A percentile compares a stretch with the other conserved stretches of the same genome.
These are phyloP conservation scores for Coemansia sp. DNA, from an alignment of 192 early-diverging fungal species.

Conservation along the genomic window DNA sequence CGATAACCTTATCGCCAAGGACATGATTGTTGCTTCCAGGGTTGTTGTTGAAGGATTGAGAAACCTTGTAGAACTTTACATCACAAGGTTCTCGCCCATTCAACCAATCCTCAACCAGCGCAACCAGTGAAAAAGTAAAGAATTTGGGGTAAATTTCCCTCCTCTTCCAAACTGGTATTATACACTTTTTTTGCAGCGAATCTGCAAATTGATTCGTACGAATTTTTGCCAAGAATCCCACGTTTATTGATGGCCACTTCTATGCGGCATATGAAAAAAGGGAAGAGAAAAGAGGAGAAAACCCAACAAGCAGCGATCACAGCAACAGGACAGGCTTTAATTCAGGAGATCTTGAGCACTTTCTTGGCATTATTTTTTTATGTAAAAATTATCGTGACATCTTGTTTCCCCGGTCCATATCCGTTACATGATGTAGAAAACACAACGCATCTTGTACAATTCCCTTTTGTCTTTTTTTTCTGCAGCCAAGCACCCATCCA, in stretches of 20 bases:
- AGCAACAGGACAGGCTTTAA: too few relatives aligned
- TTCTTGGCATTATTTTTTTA: not conserved
- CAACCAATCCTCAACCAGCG: slow-evolving; percentile 36
- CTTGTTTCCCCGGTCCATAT: not conserved
- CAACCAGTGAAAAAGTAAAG: slow-evolving; percentile 4
- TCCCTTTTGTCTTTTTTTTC: not conserved
- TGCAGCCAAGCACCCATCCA: not conserved
- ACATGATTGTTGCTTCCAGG: not conserved
- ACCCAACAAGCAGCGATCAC: too few relatives aligned
- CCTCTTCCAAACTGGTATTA: not conserved
- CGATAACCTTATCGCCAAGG: slow-evolving; percentile 57
- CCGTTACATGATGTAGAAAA: too few relatives aligned
- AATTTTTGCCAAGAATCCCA: too few relatives aligned
- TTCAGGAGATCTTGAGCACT: not conserved
- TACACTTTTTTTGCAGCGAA: not conserved
- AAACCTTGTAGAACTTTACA: slow-evolving; percentile 33
- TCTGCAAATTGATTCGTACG: too few relatives aligned
- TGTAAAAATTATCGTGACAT: not conserved
- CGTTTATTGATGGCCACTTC: too few relatives aligned
- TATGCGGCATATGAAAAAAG: too few relatives aligned
- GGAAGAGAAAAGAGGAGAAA: too few relatives aligned
- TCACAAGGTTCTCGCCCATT: slow-evolving; percentile 38
- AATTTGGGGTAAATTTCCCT: not conserved
- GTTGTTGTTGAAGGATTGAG: slow-evolving; percentile 10
- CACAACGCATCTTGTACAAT: too few relatives aligned